Conservation (phyloP, 1,284 basidiomycete genomes). For the Athelia psychrophila region DNA sequence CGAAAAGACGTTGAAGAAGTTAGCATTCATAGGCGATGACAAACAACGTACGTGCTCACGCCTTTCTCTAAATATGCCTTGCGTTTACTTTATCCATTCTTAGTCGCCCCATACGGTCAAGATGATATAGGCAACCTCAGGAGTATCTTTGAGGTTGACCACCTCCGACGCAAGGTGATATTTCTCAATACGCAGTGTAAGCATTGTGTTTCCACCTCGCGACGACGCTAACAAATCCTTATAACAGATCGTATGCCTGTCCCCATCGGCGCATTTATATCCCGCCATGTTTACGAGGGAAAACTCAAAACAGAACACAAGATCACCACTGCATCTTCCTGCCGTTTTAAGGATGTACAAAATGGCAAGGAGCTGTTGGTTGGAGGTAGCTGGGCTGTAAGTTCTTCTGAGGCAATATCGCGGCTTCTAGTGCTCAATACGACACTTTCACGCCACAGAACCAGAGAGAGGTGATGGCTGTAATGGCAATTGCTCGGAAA, state of each 20-base stretch:
- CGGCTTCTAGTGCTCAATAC: conserved; percentile 2
- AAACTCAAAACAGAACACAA: conserved; percentile 20
- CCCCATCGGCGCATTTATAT: conserved; percentile 46
- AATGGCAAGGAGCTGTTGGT: conserved; percentile 17
- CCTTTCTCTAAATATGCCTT: background rate
- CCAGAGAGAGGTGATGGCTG: conserved; percentile 20
- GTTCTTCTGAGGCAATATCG: background rate
- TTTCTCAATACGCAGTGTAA: conserved; percentile 60
- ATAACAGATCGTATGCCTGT: conserved; percentile 49
- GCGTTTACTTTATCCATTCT: background rate
- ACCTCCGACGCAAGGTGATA: conserved; percentile 38
- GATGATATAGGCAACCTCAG: conserved; percentile 47
- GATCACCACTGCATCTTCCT: conserved; percentile 5
- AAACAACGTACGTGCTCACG: conserved; percentile 56
- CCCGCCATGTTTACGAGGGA: conserved; percentile 36
- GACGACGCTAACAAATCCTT: background rate
- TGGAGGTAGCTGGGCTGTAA: conserved; percentile 24
- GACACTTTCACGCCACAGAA: conserved; percentile 17
- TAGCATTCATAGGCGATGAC: conserved; percentile 74
- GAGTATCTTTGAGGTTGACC: conserved; percentile 56
- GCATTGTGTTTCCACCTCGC: conserved; percentile 12
- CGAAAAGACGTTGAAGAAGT: conserved; percentile 44
- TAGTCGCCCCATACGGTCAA: conserved; percentile 59
- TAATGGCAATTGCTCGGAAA: conserved; percentile 17
- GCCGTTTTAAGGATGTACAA: conserved; percentile 23